A percentile compares a stretch with the other conserved stretches of the same genome.
Evolutionary conservation across 805 yeast species (phyloP).

Genomic region (Ogataea ramenticola): DNA sequence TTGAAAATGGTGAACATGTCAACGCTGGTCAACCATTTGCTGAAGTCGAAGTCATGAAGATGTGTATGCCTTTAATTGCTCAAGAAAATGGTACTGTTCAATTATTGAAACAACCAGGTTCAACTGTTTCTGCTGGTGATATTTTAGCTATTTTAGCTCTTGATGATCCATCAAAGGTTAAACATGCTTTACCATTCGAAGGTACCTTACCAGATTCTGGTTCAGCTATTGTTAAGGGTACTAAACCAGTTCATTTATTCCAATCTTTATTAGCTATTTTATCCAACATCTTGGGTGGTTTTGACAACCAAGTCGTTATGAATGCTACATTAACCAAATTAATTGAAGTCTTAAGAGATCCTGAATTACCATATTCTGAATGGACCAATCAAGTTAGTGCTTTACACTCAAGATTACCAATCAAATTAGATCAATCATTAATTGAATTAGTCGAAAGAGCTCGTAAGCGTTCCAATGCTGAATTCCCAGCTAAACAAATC

Average conservation of each 20-base stretch:
- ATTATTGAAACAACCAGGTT: constrained; percentile 94
- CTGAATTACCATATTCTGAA: constrained; percentile 85
- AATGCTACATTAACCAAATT: constrained; percentile 69
- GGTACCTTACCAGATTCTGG: constrained; percentile 91
- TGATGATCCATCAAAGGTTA: constrained; percentile 95
- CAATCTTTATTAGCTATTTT: constrained; percentile 50
- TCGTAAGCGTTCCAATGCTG: constrained; percentile 50
- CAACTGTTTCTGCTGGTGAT: constrained; percentile 95
- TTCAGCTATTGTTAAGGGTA: constrained; percentile 72
- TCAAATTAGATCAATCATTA: constrained; percentile 63
- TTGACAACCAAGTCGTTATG: constrained; percentile 93
- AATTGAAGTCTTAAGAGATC: constrained; percentile 66
- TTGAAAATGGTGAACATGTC: constrained; percentile 93
- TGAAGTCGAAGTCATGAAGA: constrained; percentile 98
- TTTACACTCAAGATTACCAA: constrained; percentile 83
- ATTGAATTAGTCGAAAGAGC: constrained; percentile 60
- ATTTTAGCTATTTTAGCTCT: constrained; percentile 89
- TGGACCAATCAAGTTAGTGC: constrained; percentile 87
- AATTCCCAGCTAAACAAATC: constrained; percentile 90
- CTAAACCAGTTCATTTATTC: constrained; percentile 76
- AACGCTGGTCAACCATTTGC: constrained; percentile 91
- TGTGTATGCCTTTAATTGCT: constrained; percentile 97
- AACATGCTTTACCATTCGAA: constrained; percentile 92
- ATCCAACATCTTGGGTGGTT: constrained; percentile 79
- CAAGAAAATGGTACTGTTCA: constrained; percentile 92